A percentile compares a stretch with the other conserved stretches of the same genome.
phyloP scores from a whole-genome alignment of 2,329 filamentous ascomycete species.

The Waltergamsia citrina region DNA sequence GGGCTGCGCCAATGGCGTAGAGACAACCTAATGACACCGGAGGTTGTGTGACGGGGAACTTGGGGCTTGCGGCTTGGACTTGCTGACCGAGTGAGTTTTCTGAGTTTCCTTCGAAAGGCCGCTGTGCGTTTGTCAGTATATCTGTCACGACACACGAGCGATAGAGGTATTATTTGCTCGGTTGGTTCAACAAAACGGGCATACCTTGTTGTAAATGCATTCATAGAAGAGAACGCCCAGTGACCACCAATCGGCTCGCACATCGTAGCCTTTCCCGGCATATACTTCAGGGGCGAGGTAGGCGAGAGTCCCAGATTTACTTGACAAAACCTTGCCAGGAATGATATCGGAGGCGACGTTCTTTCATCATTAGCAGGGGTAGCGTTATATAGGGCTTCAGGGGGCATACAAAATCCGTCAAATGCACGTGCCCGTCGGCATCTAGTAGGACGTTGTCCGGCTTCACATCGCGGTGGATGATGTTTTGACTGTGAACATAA shows the following conservation, averaged over 20 bases:
- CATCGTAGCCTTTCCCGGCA: constrained; percentile 76
- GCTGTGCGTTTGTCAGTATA: constrained; percentile 33
- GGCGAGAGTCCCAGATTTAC: constrained; percentile 92
- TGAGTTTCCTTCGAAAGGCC: constrained; percentile 85
- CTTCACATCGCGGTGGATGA: constrained; percentile 87
- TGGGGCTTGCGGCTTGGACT: constrained; percentile 73
- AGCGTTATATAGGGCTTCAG: not conserved
- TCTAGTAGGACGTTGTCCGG: constrained; percentile 87
- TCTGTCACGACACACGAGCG: not conserved
- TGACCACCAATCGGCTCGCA: constrained; percentile 97
- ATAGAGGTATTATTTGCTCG: too few relatives aligned
- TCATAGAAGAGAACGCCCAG: constrained; percentile 97
- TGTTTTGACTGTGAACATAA: constrained; percentile 78
- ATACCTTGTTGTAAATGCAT: constrained; percentile 96
- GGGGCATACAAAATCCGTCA: constrained; percentile 83
- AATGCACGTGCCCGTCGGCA: constrained; percentile 85
- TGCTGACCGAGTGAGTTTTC: constrained; percentile 72
- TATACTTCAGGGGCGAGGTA: constrained; percentile 97
- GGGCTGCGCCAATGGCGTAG: constrained; percentile 74
- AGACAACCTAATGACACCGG: constrained; percentile 82
- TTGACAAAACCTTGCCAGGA: constrained; percentile 73
- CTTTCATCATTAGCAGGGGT: constrained; percentile 34
- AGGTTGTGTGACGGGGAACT: constrained; percentile 86
- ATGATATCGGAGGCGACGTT: constrained; percentile 94
- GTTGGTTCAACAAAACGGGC: constrained; percentile 14